Base-by-base conservation (phyloP, 352 stramenopile genomes). In the Labyrinthula sp. region DNA sequence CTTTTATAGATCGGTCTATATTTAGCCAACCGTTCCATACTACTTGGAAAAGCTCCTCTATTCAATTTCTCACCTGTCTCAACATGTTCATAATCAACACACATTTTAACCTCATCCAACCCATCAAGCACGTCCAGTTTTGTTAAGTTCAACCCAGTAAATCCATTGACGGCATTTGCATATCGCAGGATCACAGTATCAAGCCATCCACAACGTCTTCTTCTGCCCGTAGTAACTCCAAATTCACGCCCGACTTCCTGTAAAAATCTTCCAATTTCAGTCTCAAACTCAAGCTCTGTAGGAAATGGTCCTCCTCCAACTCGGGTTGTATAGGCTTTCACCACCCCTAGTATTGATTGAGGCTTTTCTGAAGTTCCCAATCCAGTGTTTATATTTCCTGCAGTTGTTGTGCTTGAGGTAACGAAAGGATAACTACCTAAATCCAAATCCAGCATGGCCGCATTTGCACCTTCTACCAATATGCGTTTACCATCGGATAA, bases 381-480 rank as follows among this genome's bases (percentile, higher is more conserved):
- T 17, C 59, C 59, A 12, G 89, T 97, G 65, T 89, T 84, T 25
- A 98, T 82, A 59, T 73, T 87, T 43, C 89, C 87, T 48, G 95
- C 86, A 31, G 79, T 93, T 31, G 89, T 87, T 63, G 94, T 95
- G 46, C 77, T 94, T 31, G 83, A 95, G 24, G 90, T 97, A 30
- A 99, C 90, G 66, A 91, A 99, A 28, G 88, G 90, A 69, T 97
- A 99, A 36, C 89, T 97, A 40, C 89, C 89, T 60, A 96, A 97
- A 68, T 99, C 89, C 67, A 97, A 93, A 68, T 99, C 89, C 30
- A 99, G 70, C 86, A 99, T 97, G 17, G 85, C 94, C 2, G 89
- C 89, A 66, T 99, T 99, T 22, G 88, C 88, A 37, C 90, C 90
- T 59, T 99, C 90, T 1, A 96, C 82, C 20, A 99, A 61, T 50